A percentile compares a stretch with the other conserved stretches of the same genome.
phyloP scores from a whole-genome alignment of 192 early-diverging fungal genomes.

The Podila clonocystis region DNA sequence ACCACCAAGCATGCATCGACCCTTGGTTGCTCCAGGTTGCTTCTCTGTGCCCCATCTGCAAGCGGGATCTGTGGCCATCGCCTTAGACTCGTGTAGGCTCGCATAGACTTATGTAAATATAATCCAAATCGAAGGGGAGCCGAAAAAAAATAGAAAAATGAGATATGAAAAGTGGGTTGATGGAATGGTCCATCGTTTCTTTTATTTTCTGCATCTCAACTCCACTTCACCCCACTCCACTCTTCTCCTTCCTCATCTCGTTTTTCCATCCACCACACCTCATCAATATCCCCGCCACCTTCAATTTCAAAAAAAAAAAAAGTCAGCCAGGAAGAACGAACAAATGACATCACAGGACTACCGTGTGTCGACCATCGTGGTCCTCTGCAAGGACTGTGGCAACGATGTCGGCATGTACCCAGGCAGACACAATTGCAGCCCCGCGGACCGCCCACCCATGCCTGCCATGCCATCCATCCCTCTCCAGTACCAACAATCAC shows the following conservation, averaged over 20 bases:
- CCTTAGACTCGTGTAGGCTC: not conserved
- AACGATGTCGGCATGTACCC: conserved; percentile 72
- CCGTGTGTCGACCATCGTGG: conserved; percentile 62
- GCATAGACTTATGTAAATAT: not conserved
- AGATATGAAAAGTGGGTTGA: too few species aligned
- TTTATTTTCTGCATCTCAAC: too few species aligned
- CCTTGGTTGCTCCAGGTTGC: conserved; percentile 58
- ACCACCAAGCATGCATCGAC: conserved; percentile 64
- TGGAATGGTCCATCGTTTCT: too few species aligned
- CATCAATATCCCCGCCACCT: not conserved
- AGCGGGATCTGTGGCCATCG: conserved; percentile 43
- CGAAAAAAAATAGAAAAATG: too few species aligned
- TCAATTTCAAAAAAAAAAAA: too few species aligned
- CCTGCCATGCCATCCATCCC: conserved; percentile 49
- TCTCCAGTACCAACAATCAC: conserved; percentile 25
- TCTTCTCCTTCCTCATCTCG: too few species aligned
- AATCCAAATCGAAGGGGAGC: too few species aligned
- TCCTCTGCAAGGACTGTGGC: conserved; percentile 70
- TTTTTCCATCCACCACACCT: not conserved
- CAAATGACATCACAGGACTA: conserved; percentile 61
- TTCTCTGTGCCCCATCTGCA: conserved; percentile 64
- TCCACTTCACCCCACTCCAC: too few species aligned
- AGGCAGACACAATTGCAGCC: conserved; percentile 57
- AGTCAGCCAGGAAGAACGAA: too few species aligned
- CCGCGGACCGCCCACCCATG: conserved; percentile 29